These are phyloP conservation scores for Solanum verrucosum DNA, from an alignment of 257 asterid genomes.

Conservation along the genomic window DNA sequence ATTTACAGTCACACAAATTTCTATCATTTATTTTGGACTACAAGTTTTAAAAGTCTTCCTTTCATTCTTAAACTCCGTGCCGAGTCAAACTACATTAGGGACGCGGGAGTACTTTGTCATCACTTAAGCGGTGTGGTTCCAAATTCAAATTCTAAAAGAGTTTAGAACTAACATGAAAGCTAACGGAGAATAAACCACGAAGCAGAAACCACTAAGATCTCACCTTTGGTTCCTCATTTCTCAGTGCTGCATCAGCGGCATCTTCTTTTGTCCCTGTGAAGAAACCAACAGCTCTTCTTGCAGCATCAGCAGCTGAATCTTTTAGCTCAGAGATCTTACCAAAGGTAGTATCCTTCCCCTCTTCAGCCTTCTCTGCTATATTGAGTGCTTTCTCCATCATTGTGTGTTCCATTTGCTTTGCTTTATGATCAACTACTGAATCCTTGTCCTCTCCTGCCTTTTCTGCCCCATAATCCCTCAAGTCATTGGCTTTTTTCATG, in stretches of 20 bases:
- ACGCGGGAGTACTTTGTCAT: not conserved
- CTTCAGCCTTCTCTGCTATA: conserved; percentile 24
- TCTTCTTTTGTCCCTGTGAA: too few species aligned
- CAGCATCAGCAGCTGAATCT: too few species aligned
- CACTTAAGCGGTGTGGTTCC: not conserved
- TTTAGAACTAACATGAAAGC: not conserved
- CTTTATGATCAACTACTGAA: conserved; percentile 1
- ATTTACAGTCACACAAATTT: too few species aligned
- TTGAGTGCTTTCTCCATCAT: conserved; percentile 17
- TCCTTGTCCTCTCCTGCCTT: conserved; percentile 5
- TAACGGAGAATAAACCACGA: not conserved
- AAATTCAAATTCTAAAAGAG: not conserved
- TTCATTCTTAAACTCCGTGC: too few species aligned
- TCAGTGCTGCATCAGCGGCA: not conserved
- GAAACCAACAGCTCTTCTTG: too few species aligned
- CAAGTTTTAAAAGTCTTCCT: too few species aligned
- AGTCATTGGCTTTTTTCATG: not conserved
- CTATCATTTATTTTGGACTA: too few species aligned
- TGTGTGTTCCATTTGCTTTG: conserved; percentile 1
- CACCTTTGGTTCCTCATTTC: not conserved
- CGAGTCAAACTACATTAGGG: too few species aligned
- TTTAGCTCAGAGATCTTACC: too few species aligned
- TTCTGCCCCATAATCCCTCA: conserved; percentile 9
- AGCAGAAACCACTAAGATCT: not conserved
- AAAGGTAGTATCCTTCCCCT: too few species aligned